A percentile compares a stretch with the other conserved stretches of the same genome.
Conservation (phyloP, 1,139 yeast species). For the Suhomyces atakaporum region DNA sequence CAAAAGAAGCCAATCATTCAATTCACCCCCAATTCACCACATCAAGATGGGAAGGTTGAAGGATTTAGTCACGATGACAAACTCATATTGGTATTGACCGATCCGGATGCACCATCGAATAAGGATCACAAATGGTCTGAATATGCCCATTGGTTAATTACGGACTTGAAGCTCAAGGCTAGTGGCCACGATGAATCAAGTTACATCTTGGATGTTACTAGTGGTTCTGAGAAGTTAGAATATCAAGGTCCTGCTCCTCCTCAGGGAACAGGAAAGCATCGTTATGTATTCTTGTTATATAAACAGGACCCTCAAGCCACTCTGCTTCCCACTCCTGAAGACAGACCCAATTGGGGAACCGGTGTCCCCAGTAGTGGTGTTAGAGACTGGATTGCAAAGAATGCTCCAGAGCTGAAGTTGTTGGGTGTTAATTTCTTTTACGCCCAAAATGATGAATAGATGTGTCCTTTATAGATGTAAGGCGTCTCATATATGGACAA, state of each 20-base stretch:
- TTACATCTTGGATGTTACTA: slow-evolving; percentile 34
- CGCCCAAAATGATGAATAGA: slow-evolving; percentile 59
- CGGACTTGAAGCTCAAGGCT: slow-evolving; percentile 56
- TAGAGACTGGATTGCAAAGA: slow-evolving; percentile 65
- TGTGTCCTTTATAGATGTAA: no score
- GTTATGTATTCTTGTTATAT: slow-evolving; percentile 74
- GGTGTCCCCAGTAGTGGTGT: slow-evolving; percentile 75
- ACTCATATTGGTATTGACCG: slow-evolving; percentile 78
- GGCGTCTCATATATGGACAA: not conserved
- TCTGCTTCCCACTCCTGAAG: slow-evolving; percentile 46
- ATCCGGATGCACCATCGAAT: slow-evolving; percentile 91
- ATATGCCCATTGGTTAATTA: slow-evolving; percentile 72
- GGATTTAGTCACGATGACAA: slow-evolving; percentile 47
- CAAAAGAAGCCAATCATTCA: slow-evolving; percentile 66
- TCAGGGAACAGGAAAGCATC: slow-evolving; percentile 75
- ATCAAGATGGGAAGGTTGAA: slow-evolving; percentile 40
- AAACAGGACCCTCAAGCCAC: slow-evolving; percentile 55
- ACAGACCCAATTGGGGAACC: slow-evolving; percentile 85
- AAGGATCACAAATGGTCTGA: slow-evolving; percentile 87
- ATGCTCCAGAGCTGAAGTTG: slow-evolving; percentile 61
- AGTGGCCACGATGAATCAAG: slow-evolving; percentile 37
- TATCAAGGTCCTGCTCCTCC: slow-evolving; percentile 89
- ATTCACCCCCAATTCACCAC: slow-evolving; percentile 56
- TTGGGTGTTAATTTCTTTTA: slow-evolving; percentile 79
- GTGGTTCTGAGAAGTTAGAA: slow-evolving; percentile 38